Evolutionary conservation across 139 green algal species (phyloP).

Genomic region (Chlorella sp.): DNA sequence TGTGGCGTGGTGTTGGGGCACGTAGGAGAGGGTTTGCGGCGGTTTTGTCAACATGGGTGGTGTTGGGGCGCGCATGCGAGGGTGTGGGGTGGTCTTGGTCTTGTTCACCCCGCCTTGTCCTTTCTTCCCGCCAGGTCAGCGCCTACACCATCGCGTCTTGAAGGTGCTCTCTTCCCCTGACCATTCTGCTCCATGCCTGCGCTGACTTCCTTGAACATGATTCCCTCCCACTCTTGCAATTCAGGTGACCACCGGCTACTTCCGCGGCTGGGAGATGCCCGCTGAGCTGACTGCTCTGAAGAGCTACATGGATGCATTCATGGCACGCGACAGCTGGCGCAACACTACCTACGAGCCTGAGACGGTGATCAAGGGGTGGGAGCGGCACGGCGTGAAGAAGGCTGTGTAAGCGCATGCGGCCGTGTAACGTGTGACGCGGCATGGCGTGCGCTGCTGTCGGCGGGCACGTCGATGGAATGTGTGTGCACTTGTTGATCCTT

Average conservation of each 20-base stretch:
- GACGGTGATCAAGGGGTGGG: conserved; percentile 72
- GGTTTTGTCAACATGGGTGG: too few species aligned
- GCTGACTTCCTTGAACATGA: too few species aligned
- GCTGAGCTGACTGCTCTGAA: conserved; percentile 51
- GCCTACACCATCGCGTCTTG: too few species aligned
- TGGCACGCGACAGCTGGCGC: conserved; percentile 69
- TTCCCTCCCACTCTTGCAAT: background rate
- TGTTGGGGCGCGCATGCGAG: background rate
- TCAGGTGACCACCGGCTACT: background rate
- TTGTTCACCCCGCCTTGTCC: too few species aligned
- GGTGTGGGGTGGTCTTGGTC: background rate
- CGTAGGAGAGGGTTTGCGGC: too few species aligned
- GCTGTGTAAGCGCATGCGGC: background rate
- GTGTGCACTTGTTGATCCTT: too few species aligned
- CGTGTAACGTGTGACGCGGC: too few species aligned
- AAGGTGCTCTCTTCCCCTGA: too few species aligned
- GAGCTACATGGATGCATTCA: conserved; percentile 66
- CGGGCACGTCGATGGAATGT: too few species aligned
- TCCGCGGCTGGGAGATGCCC: conserved; percentile 49
- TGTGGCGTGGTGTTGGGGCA: background rate
- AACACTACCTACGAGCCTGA: conserved; percentile 65
- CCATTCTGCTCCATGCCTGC: background rate
- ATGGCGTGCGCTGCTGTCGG: too few species aligned
- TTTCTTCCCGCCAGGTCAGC: too few species aligned
- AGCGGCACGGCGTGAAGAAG: conserved; percentile 28